Conservation (phyloP, 2,329 filamentous ascomycete species). For the Parastagonospora nodorum region DNA sequence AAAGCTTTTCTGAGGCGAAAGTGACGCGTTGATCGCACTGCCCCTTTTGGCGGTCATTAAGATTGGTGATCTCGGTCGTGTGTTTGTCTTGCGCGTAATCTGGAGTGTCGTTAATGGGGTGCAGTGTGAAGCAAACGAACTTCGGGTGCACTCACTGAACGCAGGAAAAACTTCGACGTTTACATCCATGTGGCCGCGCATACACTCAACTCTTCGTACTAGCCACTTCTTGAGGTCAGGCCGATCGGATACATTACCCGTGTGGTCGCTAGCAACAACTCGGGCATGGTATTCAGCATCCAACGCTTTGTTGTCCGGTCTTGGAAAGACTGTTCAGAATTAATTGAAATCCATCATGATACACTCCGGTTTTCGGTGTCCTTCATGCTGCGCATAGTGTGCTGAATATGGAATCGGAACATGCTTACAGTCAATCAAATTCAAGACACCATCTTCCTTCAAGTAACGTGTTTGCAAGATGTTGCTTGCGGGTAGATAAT, state of each 20-base stretch:
- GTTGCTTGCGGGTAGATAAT: conserved; percentile 76
- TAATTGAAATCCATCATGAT: too few relatives aligned
- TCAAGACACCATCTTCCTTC: conserved; percentile 74
- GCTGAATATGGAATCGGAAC: too few relatives aligned
- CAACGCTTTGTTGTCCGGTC: conserved; percentile 62
- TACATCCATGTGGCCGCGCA: conserved; percentile 68
- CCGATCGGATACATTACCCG: conserved; percentile 30
- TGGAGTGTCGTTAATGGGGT: conserved; percentile 5
- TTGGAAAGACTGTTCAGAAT: conserved; percentile 61
- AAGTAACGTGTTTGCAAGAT: conserved; percentile 80
- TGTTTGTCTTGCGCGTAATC: conserved; percentile 69
- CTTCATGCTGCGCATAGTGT: too few relatives aligned
- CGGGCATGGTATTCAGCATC: conserved; percentile 49
- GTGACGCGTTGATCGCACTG: conserved; percentile 51
- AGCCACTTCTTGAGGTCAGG: conserved; percentile 68
- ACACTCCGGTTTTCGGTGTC: not conserved
- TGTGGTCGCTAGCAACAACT: conserved; percentile 30
- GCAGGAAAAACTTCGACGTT: conserved; percentile 72
- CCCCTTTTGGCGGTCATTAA: conserved; percentile 14
- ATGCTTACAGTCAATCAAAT: conserved; percentile 66
- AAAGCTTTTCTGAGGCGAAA: conserved; percentile 64
- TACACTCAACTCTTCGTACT: conserved; percentile 73
- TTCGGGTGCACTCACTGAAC: conserved; percentile 25
- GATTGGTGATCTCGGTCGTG: conserved; percentile 60
- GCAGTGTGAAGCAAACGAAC: too few relatives aligned